Evolutionary conservation across 2,329 filamentous ascomycete species (phyloP).

Genomic region (Calonectria pseudoreteaudii): DNA sequence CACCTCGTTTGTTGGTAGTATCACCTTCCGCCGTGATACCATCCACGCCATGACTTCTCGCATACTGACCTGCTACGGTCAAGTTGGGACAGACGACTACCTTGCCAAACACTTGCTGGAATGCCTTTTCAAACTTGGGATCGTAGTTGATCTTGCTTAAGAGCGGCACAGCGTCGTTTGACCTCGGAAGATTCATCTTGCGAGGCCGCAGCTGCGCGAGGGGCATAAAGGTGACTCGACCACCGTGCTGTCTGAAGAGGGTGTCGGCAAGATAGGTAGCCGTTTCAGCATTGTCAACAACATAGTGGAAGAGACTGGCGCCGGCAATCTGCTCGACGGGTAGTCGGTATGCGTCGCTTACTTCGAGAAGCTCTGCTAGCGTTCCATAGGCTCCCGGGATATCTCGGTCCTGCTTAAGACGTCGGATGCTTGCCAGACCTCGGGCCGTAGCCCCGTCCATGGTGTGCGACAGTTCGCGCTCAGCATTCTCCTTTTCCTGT

Average conservation of each 20-base stretch:
- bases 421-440: constrained; percentile 87
- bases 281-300: constrained; percentile 92
- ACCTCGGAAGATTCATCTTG: constrained; percentile 81
- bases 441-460: constrained; percentile 92
- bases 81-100: constrained; percentile 94
- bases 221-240: constrained; percentile 94
- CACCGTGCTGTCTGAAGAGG: constrained; percentile 82
- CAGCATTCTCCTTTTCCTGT: constrained; percentile 81
- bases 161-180: constrained; percentile 88
- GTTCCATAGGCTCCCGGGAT: constrained; percentile 92
- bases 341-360: constrained; percentile 85
- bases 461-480: constrained; percentile 81
- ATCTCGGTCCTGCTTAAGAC: constrained; percentile 82
- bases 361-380: constrained; percentile 90
- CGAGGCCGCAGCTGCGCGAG: constrained; percentile 82
- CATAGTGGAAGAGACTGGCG: constrained; percentile 92
- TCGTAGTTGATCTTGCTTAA: constrained; percentile 88
- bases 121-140: constrained; percentile 81
- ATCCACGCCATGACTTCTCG: constrained; percentile 89
- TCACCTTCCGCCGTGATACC: constrained; percentile 96
- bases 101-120: constrained; percentile 95
- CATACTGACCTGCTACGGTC: constrained; percentile 88
- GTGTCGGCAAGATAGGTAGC: constrained; percentile 84
- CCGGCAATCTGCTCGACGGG: constrained; percentile 95
- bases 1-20: constrained; percentile 93